Percentiles rank a stretch among this genome's conserved stretches.
Evolutionary conservation across 2,329 filamentous ascomycete genomes (phyloP).

Genomic region (Diaporthe batatas): DNA sequence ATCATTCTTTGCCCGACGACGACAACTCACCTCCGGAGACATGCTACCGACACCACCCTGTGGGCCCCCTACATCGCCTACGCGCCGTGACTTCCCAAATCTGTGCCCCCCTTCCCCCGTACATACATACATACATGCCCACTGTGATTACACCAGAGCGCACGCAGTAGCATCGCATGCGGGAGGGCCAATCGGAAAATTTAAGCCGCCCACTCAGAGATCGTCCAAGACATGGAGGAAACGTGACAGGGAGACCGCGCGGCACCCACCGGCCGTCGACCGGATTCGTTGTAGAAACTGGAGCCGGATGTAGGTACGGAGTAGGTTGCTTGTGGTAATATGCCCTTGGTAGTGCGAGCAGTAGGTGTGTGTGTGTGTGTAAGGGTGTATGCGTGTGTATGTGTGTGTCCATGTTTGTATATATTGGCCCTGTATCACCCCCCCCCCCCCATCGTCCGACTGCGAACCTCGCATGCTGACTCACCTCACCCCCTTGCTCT

Average conservation of each 20-base stretch:
- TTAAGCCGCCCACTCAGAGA: slow-evolving; percentile 19
- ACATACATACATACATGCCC: not conserved
- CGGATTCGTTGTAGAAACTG: slow-evolving; percentile 10
- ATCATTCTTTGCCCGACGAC: not conserved
- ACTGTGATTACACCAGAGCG: slow-evolving; percentile 32
- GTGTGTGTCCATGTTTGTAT: slow-evolving; percentile 1
- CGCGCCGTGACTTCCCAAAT: slow-evolving; percentile 9
- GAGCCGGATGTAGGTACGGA: not conserved
- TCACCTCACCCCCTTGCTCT: slow-evolving; percentile 1
- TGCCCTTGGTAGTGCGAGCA: not conserved
- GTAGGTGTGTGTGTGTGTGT: not conserved
- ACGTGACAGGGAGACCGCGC: slow-evolving; percentile 32
- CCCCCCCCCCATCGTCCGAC: slow-evolving; percentile 8
- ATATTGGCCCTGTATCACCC: slow-evolving; percentile 36
- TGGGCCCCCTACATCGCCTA: not conserved
- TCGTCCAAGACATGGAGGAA: slow-evolving; percentile 31
- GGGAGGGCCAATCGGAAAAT: slow-evolving; percentile 29
- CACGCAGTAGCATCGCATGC: slow-evolving; percentile 37
- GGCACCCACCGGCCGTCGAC: slow-evolving; percentile 20
- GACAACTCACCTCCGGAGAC: not conserved
- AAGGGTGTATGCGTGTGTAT: not conserved
- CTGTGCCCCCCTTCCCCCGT: not conserved
- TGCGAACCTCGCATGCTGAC: slow-evolving; percentile 1
- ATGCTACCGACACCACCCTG: not conserved
- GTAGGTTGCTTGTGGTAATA: not conserved